These are phyloP conservation scores for Gossypium schwendimanii DNA, from an alignment of 441 rosid species.

Conservation along the genomic window DNA sequence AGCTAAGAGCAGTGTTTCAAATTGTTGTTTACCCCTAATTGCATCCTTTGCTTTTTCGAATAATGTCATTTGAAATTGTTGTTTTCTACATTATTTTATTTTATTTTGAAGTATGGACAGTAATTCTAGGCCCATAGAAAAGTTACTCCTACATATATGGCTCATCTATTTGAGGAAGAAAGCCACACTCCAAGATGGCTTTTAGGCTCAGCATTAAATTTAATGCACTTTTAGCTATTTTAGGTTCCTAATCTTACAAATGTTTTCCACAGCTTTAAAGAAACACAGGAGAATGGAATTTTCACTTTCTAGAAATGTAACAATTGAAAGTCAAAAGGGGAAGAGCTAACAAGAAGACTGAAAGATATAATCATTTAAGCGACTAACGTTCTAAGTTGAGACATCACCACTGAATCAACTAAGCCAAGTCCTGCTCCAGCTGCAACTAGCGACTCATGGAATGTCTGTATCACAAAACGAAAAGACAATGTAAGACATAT, in stretches of 20 bases:
- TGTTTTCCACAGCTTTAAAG: not conserved
- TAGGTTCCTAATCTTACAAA: not conserved
- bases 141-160: not conserved
- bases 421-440: slow-evolving; percentile 92
- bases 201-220: not conserved
- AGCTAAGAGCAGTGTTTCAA: slow-evolving; percentile 4
- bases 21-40: not conserved
- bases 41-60: not conserved
- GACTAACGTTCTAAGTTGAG: slow-evolving; percentile 49
- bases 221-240: not conserved
- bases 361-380: slow-evolving; percentile 18
- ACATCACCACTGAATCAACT: slow-evolving; percentile 97
- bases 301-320: not conserved
- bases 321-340: not conserved
- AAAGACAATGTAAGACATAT: slow-evolving; percentile 6
- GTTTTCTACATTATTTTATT: not conserved
- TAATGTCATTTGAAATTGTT: not conserved
- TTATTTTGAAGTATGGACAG: not conserved
- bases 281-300: not conserved
- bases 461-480: slow-evolving; percentile 51
- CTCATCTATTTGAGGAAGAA: not conserved
- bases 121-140: not conserved
- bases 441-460: slow-evolving; percentile 76
- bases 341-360: slow-evolving; percentile 3
- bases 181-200: not conserved